These are phyloP conservation scores for Mortierella claussenii DNA, from an alignment of 192 early-diverging fungal genomes.

Conservation along the genomic window DNA sequence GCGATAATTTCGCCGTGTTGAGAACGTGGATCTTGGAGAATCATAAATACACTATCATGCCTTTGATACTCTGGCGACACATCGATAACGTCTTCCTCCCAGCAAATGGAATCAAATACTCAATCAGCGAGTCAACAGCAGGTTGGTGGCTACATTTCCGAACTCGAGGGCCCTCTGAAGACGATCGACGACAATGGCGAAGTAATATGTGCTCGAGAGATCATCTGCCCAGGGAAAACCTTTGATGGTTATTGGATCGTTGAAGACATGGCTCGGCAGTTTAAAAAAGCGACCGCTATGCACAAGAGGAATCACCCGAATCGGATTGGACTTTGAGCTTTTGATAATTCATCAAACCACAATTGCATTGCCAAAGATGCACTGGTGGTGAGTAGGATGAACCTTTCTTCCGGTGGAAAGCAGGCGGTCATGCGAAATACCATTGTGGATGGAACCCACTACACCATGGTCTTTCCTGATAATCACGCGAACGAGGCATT, in stretches of 20 bases:
- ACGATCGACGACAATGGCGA: not conserved
- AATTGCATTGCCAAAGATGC: too few species aligned
- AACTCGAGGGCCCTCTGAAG: not conserved
- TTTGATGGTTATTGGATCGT: too few species aligned
- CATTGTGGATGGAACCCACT: conserved; percentile 11
- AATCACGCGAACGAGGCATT: conserved; percentile 16
- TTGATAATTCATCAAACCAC: too few species aligned
- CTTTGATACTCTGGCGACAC: not conserved
- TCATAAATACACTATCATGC: conserved; percentile 9
- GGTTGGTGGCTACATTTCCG: not conserved
- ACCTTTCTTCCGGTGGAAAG: too few species aligned
- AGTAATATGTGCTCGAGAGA: too few species aligned
- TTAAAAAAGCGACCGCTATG: too few species aligned
- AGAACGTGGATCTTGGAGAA: conserved; percentile 9
- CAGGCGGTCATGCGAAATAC: too few species aligned
- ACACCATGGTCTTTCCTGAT: conserved; percentile 30
- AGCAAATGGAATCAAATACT: not conserved
- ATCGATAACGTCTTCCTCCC: conserved; percentile 1
- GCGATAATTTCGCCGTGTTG: conserved; percentile 1
- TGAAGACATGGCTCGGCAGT: too few species aligned
- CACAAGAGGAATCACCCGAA: too few species aligned
- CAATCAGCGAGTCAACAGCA: not conserved
- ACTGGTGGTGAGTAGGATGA: too few species aligned
- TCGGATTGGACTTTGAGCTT: too few species aligned
- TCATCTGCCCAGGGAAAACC: too few species aligned